Evolutionary conservation across 78 protist genomes (phyloP), one percentile per base, ranked within the genome.

Genomic region (Dictyostelium brefeldianum): DNA sequence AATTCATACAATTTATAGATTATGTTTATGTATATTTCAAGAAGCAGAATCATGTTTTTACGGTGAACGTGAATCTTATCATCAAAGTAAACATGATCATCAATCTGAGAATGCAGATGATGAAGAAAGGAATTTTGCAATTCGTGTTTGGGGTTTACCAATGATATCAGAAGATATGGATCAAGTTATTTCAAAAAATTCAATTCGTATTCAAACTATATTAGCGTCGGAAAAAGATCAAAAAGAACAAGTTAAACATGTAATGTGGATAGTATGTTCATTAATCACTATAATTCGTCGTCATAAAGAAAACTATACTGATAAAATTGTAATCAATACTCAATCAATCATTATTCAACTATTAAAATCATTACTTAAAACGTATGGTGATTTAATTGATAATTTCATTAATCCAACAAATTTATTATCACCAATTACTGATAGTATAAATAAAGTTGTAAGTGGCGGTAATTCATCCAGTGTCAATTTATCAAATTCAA

Each of bases 121-220:
- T 50, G 81, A 83, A 17, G 81, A 71, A 15, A 43, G 75, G 43
- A 29, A 31, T 2, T 74, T 84, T 84, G 29, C 70, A 14, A 84
- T 84, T 18, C 18, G 92, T 15, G 92, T 84, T 20, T 87, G 93
- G 93, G 93, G 93, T 31, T 29, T 87, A 22, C 93, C 93, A 48
- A 48, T 46, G 41, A 87, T 87, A 41, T 48, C 69, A n/a, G 93
- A 87, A n/a, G 84, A 87, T 46, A 70, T 87, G 77, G 93, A 87
- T 36, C 93, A 77, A 29, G 77, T 87, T 1, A 87, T 87, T 14
- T 59, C 78, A 12, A 87, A 87, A 50, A 87, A 87, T 50, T 87
- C 93, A 22, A 87, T 77, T 50, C 83, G 93, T 65, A 87, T 87
- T 59, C 93, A 87, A 64, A 87, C 84, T 2, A 87, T 87, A 15